phyloP scores from a whole-genome alignment of 2,329 filamentous ascomycete species.

The Talaromyces sp. region DNA sequence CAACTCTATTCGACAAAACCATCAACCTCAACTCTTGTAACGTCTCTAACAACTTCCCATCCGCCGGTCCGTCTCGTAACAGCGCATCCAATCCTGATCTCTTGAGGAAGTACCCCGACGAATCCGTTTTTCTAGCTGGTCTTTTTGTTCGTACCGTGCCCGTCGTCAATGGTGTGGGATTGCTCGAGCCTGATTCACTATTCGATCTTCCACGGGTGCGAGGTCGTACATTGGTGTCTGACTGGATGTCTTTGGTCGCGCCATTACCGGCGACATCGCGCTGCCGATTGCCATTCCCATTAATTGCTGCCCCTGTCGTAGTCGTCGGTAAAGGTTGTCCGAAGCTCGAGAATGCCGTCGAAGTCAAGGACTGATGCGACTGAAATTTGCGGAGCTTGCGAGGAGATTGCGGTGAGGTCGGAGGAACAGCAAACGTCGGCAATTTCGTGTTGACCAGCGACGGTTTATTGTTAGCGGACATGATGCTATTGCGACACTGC shows the following conservation, averaged over 20 bases:
- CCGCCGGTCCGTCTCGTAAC: conserved; percentile 73
- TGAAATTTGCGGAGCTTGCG: conserved; percentile 70
- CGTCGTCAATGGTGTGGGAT: conserved; percentile 47
- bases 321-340: conserved; percentile 20
- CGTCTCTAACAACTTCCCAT: conserved; percentile 55
- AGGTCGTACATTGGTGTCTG: neutral
- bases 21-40: conserved; percentile 49
- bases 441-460: conserved; percentile 21
- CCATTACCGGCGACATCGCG: conserved; percentile 2
- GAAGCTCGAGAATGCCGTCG: conserved; percentile 55
- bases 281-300: neutral
- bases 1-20: conserved; percentile 49
- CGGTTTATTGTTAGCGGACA: conserved; percentile 24
- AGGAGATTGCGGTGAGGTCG: conserved; percentile 52
- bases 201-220: conserved; percentile 61
- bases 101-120: conserved; percentile 39
- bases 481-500: conserved; percentile 12
- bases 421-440: conserved; percentile 10
- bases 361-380: conserved; percentile 65
- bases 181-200: conserved; percentile 42
- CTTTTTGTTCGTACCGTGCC: conserved; percentile 40
- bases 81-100: conserved; percentile 65
- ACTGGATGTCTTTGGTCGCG: neutral
- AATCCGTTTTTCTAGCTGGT: conserved; percentile 43
- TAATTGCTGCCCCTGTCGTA: neutral